These are phyloP conservation scores for Leptosphaerulina australis DNA, from an alignment of 2,329 filamentous ascomycete genomes.

Conservation along the genomic window DNA sequence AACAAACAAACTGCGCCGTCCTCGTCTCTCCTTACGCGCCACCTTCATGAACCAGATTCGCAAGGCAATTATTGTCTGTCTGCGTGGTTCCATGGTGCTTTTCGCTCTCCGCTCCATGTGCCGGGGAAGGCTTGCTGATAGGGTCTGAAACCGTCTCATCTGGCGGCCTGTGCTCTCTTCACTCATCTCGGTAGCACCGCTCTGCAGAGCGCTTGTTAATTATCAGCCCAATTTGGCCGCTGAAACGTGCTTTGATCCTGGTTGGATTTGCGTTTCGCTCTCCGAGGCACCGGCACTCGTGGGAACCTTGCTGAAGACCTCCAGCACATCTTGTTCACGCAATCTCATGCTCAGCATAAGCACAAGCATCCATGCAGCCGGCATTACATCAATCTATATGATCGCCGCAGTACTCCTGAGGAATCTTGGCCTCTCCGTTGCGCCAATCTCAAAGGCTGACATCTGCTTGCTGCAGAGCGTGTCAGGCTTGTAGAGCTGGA, in stretches of 20 bases:
- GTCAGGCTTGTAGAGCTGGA: background rate
- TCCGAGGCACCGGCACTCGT: constrained; percentile 18
- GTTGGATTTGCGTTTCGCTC: constrained; percentile 31
- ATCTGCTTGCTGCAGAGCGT: background rate
- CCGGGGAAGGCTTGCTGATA: constrained; percentile 32
- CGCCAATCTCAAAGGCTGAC: background rate
- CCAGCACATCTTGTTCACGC: constrained; percentile 13
- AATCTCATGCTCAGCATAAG: constrained; percentile 3
- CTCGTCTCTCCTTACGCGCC: constrained; percentile 14
- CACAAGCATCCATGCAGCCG: no score
- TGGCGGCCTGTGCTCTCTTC: constrained; percentile 27
- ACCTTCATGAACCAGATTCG: constrained; percentile 1
- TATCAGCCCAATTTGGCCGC: constrained; percentile 13
- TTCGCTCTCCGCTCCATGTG: constrained; percentile 29
- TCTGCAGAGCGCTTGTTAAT: constrained; percentile 35
- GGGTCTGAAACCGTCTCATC: constrained; percentile 41
- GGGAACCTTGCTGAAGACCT: constrained; percentile 3
- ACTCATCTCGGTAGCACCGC: constrained; percentile 37
- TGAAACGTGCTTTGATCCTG: constrained; percentile 34
- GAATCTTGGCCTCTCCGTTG: background rate
- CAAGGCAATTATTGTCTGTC: constrained; percentile 7
- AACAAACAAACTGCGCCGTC: constrained; percentile 11
- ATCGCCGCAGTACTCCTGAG: background rate
- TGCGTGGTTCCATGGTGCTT: constrained; percentile 15
- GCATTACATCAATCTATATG: no score